Base-by-base conservation (phyloP, 805 yeast species). In the Candida pseudoglaebosa region DNA sequence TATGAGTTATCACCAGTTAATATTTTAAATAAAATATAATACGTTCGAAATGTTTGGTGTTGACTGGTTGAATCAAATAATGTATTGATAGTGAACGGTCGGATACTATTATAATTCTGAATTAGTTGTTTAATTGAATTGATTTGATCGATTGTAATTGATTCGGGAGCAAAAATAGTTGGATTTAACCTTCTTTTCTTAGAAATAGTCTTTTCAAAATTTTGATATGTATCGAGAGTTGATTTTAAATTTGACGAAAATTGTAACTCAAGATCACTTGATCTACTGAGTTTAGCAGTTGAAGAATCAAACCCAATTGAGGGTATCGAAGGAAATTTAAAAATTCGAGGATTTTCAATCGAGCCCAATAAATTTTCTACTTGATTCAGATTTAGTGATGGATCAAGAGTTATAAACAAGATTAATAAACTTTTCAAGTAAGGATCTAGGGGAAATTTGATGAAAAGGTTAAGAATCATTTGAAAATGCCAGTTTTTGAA, bases 391-490 rank as follows among this genome's bases (percentile, higher is more conserved):
- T 52, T 53, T 6, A 53, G 5, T 26, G 33, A 3, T 62, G 64
- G 7, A 48, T 47, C 12, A 15, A 50, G 10, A 18, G 46, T 40
- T 35, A 46, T 49, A 41, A 59, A 53, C 6, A 56, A 40, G 1
- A 48, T 44, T 15, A 62, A 31, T 14, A 62, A 41, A 9, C 44
- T 42, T 28, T 45, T 52, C 26, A 64, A 45, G 17, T 53, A 45
- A 13, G 49, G 54, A 38, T 64, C 70, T 24, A 47, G 40, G 14
- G 70, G 70, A 39, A 64, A 64, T 32, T 54, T 56, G 2, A 35
- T 28, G 33, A 42, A 50, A 30, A 63, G 48, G 22, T 58, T 65
- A 1, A 54, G 54, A 7, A 56, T 58, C 14, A 51, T 40, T 35
- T 56, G 53, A 12, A 61, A 49, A 20, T 63, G 63, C 69, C 69